Conservation (phyloP, 441 rosid genomes). For the Gossypium laxum region DNA sequence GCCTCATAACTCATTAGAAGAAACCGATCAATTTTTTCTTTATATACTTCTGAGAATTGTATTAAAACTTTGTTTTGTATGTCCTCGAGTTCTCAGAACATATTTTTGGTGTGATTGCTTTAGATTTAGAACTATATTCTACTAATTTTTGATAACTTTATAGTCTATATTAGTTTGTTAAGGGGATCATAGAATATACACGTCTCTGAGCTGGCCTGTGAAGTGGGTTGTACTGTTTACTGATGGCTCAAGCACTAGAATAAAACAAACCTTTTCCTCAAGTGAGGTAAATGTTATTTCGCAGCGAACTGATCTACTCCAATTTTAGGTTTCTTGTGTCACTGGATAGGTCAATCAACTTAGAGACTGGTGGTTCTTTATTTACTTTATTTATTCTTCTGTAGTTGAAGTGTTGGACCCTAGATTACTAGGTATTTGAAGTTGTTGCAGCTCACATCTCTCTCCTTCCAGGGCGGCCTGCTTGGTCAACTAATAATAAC, state of each 20-base stretch:
- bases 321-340: neutral
- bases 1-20: neutral
- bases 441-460: slow-evolving; percentile 15
- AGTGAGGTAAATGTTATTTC: neutral
- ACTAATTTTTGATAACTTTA: neutral
- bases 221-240: neutral
- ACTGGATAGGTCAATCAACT: neutral
- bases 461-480: slow-evolving; percentile 32
- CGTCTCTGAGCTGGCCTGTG: neutral
- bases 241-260: neutral
- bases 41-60: neutral
- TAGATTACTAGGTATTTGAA: slow-evolving; percentile 2
- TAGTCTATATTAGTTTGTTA: neutral
- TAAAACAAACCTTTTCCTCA: neutral
- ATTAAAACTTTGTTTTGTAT: neutral
- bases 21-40: neutral
- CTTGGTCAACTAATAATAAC: slow-evolving; percentile 26
- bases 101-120: neutral
- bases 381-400: neutral
- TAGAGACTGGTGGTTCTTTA: neutral
- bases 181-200: neutral
- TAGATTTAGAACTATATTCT: neutral
- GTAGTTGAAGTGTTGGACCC: neutral
- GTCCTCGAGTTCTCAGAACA: neutral
- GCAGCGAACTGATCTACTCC: neutral